Evolutionary conservation across 257 asterid species (phyloP).

Genomic region (Gardenia jasminoides): DNA sequence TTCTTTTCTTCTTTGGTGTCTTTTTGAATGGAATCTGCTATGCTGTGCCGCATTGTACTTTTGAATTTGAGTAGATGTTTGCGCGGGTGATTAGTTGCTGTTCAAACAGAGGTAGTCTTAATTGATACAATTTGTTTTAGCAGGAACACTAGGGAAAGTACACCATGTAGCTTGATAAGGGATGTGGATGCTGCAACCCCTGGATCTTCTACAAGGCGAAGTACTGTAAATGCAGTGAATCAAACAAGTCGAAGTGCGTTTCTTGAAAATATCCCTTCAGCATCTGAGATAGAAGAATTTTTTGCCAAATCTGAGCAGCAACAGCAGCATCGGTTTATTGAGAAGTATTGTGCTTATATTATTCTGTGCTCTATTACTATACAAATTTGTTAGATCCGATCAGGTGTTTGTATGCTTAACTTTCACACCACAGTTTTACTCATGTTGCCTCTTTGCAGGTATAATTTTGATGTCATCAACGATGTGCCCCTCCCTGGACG

Average conservation of each 20-base stretch:
- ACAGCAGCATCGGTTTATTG: slow-evolving; percentile 53
- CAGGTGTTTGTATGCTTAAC: not conserved
- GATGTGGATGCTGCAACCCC: slow-evolving; percentile 38
- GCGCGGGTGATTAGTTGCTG: not conserved
- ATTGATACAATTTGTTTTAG: not conserved
- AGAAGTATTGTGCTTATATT: slow-evolving; percentile 43
- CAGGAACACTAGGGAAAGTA: slow-evolving; percentile 70
- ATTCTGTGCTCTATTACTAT: not conserved
- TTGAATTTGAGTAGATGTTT: no score
- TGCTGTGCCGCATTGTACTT: no score
- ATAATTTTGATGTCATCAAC: slow-evolving; percentile 56
- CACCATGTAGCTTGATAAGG: slow-evolving; percentile 57
- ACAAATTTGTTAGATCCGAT: not conserved
- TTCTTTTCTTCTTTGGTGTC: not conserved
- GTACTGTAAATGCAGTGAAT: slow-evolving; percentile 23
- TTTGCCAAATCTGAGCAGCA: slow-evolving; percentile 53
- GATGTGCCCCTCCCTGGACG: slow-evolving; percentile 70
- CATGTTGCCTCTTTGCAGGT: slow-evolving; percentile 40
- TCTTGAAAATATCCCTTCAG: slow-evolving; percentile 37
- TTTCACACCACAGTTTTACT: not conserved
- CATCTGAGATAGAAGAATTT: slow-evolving; percentile 62
- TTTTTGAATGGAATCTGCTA: not conserved
- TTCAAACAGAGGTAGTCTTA: not conserved
- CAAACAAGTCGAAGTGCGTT: slow-evolving; percentile 33
- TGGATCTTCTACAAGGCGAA: slow-evolving; percentile 52